Evolutionary conservation across 2,329 filamentous ascomycete genomes (phyloP), one percentile per base, ranked within the genome.

Genomic region (Verticillium nonalfalfae): DNA sequence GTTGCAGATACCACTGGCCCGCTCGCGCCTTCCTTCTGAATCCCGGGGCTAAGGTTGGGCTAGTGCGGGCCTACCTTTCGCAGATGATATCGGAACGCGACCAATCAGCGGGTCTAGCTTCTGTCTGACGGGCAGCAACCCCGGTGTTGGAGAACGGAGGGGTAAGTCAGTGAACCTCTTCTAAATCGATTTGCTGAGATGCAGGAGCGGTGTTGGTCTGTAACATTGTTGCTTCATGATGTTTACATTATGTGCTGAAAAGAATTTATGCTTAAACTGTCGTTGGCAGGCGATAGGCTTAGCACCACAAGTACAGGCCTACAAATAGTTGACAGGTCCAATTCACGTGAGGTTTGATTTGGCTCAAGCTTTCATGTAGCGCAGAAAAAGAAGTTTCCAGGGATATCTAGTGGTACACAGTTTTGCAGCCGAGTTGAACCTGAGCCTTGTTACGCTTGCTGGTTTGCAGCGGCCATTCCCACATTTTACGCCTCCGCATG

Each of bases 361-460:
- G 18, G 11, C 10, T 52, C 45, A 18, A 7, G 11, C 21, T 18
- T 21, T 26, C 18, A 31, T 9, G 21, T 52, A 52, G 21, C 21
- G 45, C 18, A 52, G 10, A 18, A 13, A 26, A 4, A 14, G 18
- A 21, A 52, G 10, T 26, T 31, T 26, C 31, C 13, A 34, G 57
- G 63, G 61, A 63, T 54, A 63, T 60, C 26, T 64, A 58, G 14
- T 52, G 56, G 55, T 59, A 63, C 61, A 64, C n/a, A 45, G 45
- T 52, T 18, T 52, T 18, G n/a, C 21, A 26, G 45, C 45, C 45
- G 45, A 52, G 45, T 18, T 18, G n/a, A 52, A 10, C 13, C 4
- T 26, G 18, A 26, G n/a, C 18, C 7, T 26, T 9, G 45, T 52
- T 26, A 52, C 45, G 18, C 18, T 11, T 52, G 18, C 45, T 9